Conservation (phyloP, 2,329 filamentous ascomycete genomes). For the Hansfordia pulvinata region DNA sequence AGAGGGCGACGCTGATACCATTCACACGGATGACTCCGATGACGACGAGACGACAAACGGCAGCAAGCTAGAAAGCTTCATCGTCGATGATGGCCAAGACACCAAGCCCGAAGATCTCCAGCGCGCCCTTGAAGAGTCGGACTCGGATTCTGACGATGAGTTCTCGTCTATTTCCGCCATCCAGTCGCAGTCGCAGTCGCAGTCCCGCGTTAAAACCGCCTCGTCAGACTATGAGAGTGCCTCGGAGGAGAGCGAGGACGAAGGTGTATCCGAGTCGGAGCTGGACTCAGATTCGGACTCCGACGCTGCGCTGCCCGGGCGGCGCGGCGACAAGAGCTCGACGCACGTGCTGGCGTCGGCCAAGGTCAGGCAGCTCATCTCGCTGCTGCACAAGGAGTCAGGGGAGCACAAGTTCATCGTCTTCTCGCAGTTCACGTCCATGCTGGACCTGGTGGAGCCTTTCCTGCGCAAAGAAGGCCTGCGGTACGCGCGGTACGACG, state of each 20-base stretch:
- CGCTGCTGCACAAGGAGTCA: slow-evolving; percentile 67
- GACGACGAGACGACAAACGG: slow-evolving; percentile 31
- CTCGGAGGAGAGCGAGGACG: slow-evolving; percentile 9
- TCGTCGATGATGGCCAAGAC: slow-evolving; percentile 34
- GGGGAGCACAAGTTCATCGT: slow-evolving; percentile 90
- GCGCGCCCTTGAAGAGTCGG: slow-evolving; percentile 11
- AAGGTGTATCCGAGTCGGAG: slow-evolving; percentile 26
- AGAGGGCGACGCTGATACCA: slow-evolving; percentile 71
- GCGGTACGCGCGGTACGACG: slow-evolving; percentile 81
- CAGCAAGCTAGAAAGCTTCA: slow-evolving; percentile 40
- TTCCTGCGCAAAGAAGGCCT: slow-evolving; percentile 67
- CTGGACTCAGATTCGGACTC: slow-evolving; percentile 26
- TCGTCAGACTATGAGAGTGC: slow-evolving; percentile 7
- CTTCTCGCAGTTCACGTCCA: slow-evolving; percentile 96
- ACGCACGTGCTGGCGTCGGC: slow-evolving; percentile 57
- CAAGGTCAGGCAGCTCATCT: slow-evolving; percentile 78
- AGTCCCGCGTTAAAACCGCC: slow-evolving; percentile 15
- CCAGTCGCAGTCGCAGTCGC: slow-evolving; percentile 10
- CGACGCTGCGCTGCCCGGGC: slow-evolving; percentile 16
- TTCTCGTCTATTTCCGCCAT: slow-evolving; percentile 15
- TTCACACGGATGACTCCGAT: slow-evolving; percentile 58
- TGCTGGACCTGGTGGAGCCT: slow-evolving; percentile 92
- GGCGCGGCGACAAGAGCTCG: slow-evolving; percentile 25
- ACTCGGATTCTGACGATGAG: slow-evolving; percentile 12
- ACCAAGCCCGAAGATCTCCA: slow-evolving; percentile 14